Evolutionary conservation across 805 yeast species (phyloP).

Genomic region (Candida nonsorbophila): DNA sequence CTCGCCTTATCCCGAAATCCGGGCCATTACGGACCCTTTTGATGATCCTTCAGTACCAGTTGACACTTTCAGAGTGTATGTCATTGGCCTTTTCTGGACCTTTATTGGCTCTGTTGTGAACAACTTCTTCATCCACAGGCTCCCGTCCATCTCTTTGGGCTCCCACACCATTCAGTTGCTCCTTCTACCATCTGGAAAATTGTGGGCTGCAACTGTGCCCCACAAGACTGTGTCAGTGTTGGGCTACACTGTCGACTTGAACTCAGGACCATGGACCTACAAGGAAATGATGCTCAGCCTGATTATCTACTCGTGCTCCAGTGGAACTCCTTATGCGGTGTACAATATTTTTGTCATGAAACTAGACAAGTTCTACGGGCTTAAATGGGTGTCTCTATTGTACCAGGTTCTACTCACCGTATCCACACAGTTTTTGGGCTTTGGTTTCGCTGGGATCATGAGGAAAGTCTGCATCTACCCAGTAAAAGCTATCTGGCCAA

Average conservation of each 20-base stretch:
- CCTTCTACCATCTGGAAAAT: constrained; percentile 33
- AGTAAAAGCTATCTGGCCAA: constrained; percentile 46
- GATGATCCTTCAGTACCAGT: constrained; percentile 27
- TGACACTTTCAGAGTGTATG: constrained; percentile 36
- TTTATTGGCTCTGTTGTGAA: constrained; percentile 34
- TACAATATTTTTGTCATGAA: constrained; percentile 41
- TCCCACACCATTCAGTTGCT: constrained; percentile 36
- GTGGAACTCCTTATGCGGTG: constrained; percentile 37
- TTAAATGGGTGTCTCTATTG: constrained; percentile 42
- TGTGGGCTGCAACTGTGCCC: constrained; percentile 32
- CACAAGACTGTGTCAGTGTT: constrained; percentile 16
- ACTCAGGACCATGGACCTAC: constrained; percentile 40
- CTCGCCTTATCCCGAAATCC: constrained; percentile 38
- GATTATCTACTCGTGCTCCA: constrained; percentile 38
- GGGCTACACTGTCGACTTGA: constrained; percentile 21
- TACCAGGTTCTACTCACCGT: constrained; percentile 50
- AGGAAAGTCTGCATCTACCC: constrained; percentile 43
- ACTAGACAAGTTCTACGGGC: constrained; percentile 35
- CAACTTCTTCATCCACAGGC: constrained; percentile 37
- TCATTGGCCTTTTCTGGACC: constrained; percentile 37
- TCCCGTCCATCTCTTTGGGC: constrained; percentile 30
- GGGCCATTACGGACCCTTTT: constrained; percentile 34
- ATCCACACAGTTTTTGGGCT: constrained; percentile 54
- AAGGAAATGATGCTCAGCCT: constrained; percentile 43
- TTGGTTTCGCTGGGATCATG: constrained; percentile 25